Base-by-base conservation (phyloP, 257 asterid species). In the Datura wrightii region DNA sequence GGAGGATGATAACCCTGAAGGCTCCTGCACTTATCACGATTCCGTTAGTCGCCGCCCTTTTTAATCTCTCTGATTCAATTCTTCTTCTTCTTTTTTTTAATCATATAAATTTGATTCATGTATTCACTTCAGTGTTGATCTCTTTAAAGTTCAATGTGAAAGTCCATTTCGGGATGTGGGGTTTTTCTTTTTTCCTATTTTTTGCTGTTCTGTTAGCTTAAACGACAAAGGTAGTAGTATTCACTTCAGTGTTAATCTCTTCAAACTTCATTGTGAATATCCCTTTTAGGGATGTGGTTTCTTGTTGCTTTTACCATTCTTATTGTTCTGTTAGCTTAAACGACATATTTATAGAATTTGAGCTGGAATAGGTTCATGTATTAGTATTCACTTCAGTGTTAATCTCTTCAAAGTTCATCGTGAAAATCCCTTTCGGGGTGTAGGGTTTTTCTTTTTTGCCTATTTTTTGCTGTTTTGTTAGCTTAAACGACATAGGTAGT, bases 11-110 rank as follows among this genome's bases (percentile, higher is more conserved):
- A 95, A 93, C 82, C 93, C 93, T 4, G 95, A 92, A 1, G 94
- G 90, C 36, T 93, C 93, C 58, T 93, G 97, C 85, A 88, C 93
- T 86, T 95, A 88, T 80, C 98, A 93, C 58, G 94, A 86, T 15
- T 74, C 97, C 31, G 98, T 95, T 78, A 5, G 93, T 91, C 48
- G 79, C 13, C n/a, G 31, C 16, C 50, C 70, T 69, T 0, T 54
- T 72, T 63, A 15, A 18, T 41, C 72, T 84, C 34, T 15, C 37
- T 70, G 8, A 39, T 76, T 52, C 14, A 14, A 2, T 58, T 78
- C 0, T 6, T 48, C 10, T 5, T 34, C 2, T 31, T 18, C 31
- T 24, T 24, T 24, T 42, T 41, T 24, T 24, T 24, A 24, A 24
- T 24, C 31, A 24, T 24, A 24, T 24, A 24, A 24, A 24, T 24